A percentile compares a stretch with the other conserved stretches of the same genome.
Conservation (phyloP, 495 filamentous ascomycete genomes). For the Tetracladium setigerum region DNA sequence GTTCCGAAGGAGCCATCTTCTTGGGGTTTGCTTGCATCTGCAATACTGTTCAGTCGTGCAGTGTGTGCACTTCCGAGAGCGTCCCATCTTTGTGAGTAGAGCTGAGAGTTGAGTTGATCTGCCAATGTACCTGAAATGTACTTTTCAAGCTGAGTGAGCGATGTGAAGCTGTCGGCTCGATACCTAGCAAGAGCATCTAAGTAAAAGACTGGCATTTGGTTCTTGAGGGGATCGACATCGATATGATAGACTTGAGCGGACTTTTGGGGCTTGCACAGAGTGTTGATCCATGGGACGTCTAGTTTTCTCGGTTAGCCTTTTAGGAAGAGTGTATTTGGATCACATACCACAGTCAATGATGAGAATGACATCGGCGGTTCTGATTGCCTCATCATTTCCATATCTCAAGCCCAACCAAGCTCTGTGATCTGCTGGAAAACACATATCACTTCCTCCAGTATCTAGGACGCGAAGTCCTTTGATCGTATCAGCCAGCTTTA, state of each 20-base stretch:
- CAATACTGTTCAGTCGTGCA: constrained; percentile 51
- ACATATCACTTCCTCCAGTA: constrained; percentile 91
- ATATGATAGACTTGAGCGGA: constrained; percentile 70
- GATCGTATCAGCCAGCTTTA: constrained; percentile 69
- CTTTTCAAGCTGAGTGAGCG: constrained; percentile 60
- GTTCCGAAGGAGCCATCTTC: constrained; percentile 60
- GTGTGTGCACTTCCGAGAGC: constrained; percentile 52
- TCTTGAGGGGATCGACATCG: constrained; percentile 81
- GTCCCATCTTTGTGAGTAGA: constrained; percentile 42
- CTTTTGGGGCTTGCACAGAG: constrained; percentile 49
- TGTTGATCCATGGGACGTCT: constrained; percentile 59
- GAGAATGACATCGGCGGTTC: constrained; percentile 74
- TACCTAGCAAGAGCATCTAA: constrained; percentile 66
- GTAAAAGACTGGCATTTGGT: constrained; percentile 81
- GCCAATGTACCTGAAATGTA: constrained; percentile 41
- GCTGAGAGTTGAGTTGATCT: constrained; percentile 37
- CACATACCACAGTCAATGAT: constrained; percentile 65
- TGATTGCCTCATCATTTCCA: constrained; percentile 66
- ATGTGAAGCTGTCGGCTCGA: constrained; percentile 63
- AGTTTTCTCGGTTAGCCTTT: no score
- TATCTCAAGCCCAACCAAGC: constrained; percentile 67
- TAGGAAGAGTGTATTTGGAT: constrained; percentile 9
- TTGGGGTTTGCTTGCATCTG: constrained; percentile 44
- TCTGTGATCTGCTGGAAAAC: constrained; percentile 77
- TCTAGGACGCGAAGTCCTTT: constrained; percentile 80